Evolutionary conservation across 192 early-diverging fungal species (phyloP), one percentile per base, ranked within the genome.

Genomic region (Coemansia sp.): DNA sequence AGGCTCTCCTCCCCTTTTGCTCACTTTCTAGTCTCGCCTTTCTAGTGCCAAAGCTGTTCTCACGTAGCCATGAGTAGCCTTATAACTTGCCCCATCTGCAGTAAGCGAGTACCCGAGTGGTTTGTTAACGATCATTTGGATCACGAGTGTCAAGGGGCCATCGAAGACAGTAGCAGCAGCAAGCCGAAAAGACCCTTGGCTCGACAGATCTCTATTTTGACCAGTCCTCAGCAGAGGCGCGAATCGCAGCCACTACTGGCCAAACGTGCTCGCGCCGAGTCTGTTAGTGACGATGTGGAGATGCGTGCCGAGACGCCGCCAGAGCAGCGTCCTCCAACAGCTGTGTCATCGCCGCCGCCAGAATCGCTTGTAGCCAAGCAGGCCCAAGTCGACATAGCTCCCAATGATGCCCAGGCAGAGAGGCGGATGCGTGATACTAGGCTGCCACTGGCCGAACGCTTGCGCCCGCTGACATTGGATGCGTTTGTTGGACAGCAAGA

Each of bases 401-500:
- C 45, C 1, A 47, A 31, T 21, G 39, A 41, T 0, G 5, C 28
- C 13, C 65, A 70, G 13, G 36, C 39, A 3, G 68, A 70, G 39
- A 73, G 60, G 56, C 69, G 73, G 41, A 34, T 64, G 25, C 71
- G 56, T 18, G 66, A 74, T 38, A 43, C 21, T 18, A 65, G 57
- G 50, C 66, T 74, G 7, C 83, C 83, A 1, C 52, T 84, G 23
- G 77, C 83, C 0, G 83, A 84, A 38, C 70, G 71, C 14, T 53
- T 84, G 25, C 73, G 83, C 10, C 83, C 83, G 1, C 55, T 66
- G 62, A 62, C 71, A 3, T 66, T 93, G 7, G 88, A 88, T 8
- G 80, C 88, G 9, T 90, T 93, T 71, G 83, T 91, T 11, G 92
- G 91, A 21, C 93, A 95, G 63, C 59, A 80, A 2, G 84, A 86